A percentile compares a stretch with the other conserved stretches of the same genome.
Evolutionary conservation across 2,329 filamentous ascomycete species (phyloP).

Genomic region (Coniella vitis): DNA sequence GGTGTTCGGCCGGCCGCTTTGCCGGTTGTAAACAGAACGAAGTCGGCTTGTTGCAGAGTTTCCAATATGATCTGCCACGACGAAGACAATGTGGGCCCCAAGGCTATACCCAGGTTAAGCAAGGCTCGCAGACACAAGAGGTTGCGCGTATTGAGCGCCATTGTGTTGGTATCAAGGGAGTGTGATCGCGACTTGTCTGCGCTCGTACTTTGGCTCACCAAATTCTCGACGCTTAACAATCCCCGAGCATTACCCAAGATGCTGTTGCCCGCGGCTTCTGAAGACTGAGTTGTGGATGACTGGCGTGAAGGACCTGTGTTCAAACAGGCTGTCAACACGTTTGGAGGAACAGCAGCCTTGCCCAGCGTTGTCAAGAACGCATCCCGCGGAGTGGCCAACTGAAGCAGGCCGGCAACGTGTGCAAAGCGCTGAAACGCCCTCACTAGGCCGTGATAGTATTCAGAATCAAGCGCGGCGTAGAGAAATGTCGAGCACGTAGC

Average conservation of each 20-base stretch:
- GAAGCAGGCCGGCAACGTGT: constrained; percentile 84
- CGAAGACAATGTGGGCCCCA: constrained; percentile 77
- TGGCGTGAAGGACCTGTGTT: constrained; percentile 41
- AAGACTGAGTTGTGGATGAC: constrained; percentile 35
- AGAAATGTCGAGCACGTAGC: constrained; percentile 94
- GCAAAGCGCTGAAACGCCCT: constrained; percentile 92
- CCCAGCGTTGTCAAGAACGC: constrained; percentile 90
- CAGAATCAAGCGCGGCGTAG: constrained; percentile 82
- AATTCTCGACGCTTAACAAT: constrained; percentile 65
- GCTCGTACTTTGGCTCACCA: constrained; percentile 48
- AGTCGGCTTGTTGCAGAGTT: constrained; percentile 86
- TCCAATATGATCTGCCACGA: constrained; percentile 91
- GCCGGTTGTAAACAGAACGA: constrained; percentile 65
- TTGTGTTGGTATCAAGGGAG: constrained; percentile 46
- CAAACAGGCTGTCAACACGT: constrained; percentile 57
- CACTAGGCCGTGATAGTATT: constrained; percentile 89
- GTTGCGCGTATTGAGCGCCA: constrained; percentile 76
- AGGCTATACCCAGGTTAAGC: constrained; percentile 89
- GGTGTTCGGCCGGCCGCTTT: constrained; percentile 47
- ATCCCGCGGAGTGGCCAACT: constrained; percentile 79
- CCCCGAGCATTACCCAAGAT: constrained; percentile 66
- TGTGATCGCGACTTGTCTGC: constrained; percentile 53
- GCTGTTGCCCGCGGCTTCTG: constrained; percentile 44
- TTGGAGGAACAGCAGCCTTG: constrained; percentile 86
- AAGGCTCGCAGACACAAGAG: constrained; percentile 83